Evolutionary conservation across 83 land plant genomes (phyloP), one percentile per base, ranked within the genome.

Genomic region (Picea abies): DNA sequence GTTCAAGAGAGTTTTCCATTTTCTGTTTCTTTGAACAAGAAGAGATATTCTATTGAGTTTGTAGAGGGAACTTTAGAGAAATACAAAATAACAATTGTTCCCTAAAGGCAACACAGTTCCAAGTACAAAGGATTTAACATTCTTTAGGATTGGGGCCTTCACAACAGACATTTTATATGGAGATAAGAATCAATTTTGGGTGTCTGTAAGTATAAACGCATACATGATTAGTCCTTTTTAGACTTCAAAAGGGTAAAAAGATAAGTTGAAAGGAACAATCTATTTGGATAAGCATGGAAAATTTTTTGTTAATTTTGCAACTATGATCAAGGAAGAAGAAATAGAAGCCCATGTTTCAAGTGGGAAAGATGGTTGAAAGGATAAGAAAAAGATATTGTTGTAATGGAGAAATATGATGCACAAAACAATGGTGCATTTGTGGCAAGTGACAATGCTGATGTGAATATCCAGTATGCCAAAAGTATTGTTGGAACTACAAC

Each of bases 1-100:
- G 94, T 97, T 14, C 95, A 97, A 88, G 99, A 97, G 80, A 83
- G 87, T 16, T 88, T 89, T 84, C 97, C 99, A 9, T 97, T 90
- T 79, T 87, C 93, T 8, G 88, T 97, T 65, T 95, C 94, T 15
- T 85, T 97, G 63, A 81, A 92, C 22, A 89, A 89, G 85, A 96
- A 92, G 66, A 95, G 92, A 63, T 87, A 87, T 41, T 91, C 96
- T 56, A 87, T 90, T 58, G 84, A 86, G 63, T 84, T 86, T 20
- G 90, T 87, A 39, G 85, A 79, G 16, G 84, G 86, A 20, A 79
- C 49, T 68, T 37, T 60, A 90, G 83, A 91, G 86, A 71, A 83
- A 60, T 14, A 67, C 25, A 76, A 87, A 7, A 62, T 35, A 35
- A 88, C 81, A 61, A 72, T 91, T 97, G n/a, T 97, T 97, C 81